These are phyloP conservation scores for Favolaschia claudopus DNA, from an alignment of 768 basidiomycete genomes.

Conservation along the genomic window DNA sequence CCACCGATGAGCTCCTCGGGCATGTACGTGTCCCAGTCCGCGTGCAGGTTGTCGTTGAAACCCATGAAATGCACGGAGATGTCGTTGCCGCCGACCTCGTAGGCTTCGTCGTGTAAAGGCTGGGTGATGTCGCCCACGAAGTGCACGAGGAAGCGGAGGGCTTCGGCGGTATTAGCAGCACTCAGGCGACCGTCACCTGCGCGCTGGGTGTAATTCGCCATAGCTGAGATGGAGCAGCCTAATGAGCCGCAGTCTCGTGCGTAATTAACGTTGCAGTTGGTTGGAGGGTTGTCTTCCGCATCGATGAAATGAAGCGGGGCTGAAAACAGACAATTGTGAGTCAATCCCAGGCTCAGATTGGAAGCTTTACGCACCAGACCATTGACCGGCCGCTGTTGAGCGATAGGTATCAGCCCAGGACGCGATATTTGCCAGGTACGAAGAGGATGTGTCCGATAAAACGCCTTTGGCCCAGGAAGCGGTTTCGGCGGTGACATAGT, in stretches of 20 bases:
- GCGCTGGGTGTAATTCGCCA: constrained; percentile 49
- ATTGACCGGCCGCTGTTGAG: constrained; percentile 16
- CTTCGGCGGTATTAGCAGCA: constrained; percentile 39
- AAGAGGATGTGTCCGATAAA: constrained; percentile 18
- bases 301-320: constrained; percentile 47
- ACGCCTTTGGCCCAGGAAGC: constrained; percentile 32
- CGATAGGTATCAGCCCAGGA: constrained; percentile 28
- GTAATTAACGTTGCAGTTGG: constrained; percentile 42
- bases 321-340: no score
- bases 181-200: constrained; percentile 36
- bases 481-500: constrained; percentile 31
- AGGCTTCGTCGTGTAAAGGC: constrained; percentile 37
- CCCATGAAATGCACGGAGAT: constrained; percentile 31
- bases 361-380: neutral
- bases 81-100: constrained; percentile 33
- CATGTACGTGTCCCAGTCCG: constrained; percentile 32
- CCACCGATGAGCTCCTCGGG: constrained; percentile 30
- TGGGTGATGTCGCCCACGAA: constrained; percentile 41
- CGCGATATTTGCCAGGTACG: constrained; percentile 36
- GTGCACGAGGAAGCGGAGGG: constrained; percentile 43
- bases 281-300: constrained; percentile 38
- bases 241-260: constrained; percentile 41
- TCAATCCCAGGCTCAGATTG: constrained; percentile 11
- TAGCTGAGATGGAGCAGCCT: constrained; percentile 38
- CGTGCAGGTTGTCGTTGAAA: constrained; percentile 34